These are phyloP conservation scores for Penicillium fimorum DNA, from an alignment of 495 filamentous ascomycete species.

Conservation along the genomic window DNA sequence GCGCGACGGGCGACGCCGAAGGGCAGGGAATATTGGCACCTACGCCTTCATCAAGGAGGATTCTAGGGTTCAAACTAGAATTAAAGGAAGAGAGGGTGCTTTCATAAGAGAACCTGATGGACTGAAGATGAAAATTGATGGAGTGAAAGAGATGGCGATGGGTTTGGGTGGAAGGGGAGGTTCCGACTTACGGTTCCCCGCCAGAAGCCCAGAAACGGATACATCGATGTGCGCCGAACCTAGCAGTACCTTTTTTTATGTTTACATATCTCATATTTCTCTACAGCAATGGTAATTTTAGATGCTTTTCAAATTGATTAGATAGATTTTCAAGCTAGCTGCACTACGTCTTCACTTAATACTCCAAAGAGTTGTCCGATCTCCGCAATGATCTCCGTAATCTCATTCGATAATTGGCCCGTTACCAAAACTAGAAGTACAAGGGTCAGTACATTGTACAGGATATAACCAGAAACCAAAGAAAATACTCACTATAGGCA, in stretches of 20 bases:
- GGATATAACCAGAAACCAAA: not conserved
- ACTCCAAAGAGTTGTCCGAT: slow-evolving; percentile 65
- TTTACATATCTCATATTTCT: not conserved
- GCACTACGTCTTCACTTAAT: slow-evolving; percentile 68
- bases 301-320: not conserved
- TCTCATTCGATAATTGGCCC: slow-evolving; percentile 51
- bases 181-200: slow-evolving; percentile 28
- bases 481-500: slow-evolving; percentile 59
- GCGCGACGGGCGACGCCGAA: slow-evolving; percentile 49
- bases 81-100: slow-evolving; percentile 10
- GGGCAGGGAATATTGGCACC: slow-evolving; percentile 30
- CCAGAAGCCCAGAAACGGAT: slow-evolving; percentile 31
- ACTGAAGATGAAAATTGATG: slow-evolving; percentile 30
- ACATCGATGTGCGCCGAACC: slow-evolving; percentile 16
- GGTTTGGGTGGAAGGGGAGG: slow-evolving; percentile 29
- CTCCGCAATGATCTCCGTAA: slow-evolving; percentile 50
- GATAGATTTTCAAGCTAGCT: slow-evolving; percentile 41
- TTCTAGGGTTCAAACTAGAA: slow-evolving; percentile 9
- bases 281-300: not conserved
- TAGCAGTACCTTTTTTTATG: not conserved
- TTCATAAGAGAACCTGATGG: slow-evolving; percentile 21
- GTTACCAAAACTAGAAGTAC: slow-evolving; percentile 48
- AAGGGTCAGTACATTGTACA: not conserved
- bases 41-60: slow-evolving; percentile 46
- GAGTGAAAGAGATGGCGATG: slow-evolving; percentile 20